These are phyloP conservation scores for Wallemia mellicola DNA, from an alignment of 1,284 basidiomycete genomes.

Conservation along the genomic window DNA sequence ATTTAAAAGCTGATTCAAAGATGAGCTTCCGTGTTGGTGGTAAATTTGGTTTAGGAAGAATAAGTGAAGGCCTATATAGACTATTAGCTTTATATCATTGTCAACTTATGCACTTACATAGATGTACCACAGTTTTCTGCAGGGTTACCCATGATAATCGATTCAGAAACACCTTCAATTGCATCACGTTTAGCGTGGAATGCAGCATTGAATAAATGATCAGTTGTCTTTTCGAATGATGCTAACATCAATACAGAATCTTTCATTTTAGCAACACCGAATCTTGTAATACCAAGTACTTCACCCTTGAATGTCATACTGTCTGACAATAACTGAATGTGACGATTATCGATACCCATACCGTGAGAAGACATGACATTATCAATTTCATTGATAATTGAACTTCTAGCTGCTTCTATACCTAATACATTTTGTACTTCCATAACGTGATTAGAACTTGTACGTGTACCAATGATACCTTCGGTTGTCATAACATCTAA, in stretches of 20 bases:
- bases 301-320: slow-evolving; percentile 34
- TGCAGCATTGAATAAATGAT: slow-evolving; percentile 59
- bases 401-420: slow-evolving; percentile 80
- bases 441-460: slow-evolving; percentile 90
- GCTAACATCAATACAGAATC: slow-evolving; percentile 98
- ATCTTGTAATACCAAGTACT: slow-evolving; percentile 90
- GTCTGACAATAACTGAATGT: slow-evolving; percentile 49
- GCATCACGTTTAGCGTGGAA: slow-evolving; percentile 83
- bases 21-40: neutral
- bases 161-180: slow-evolving; percentile 90
- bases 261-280: slow-evolving; percentile 99
- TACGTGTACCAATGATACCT: slow-evolving; percentile 71
- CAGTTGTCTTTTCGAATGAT: slow-evolving; percentile 82
- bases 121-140: slow-evolving; percentile 84
- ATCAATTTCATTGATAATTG: slow-evolving; percentile 92
- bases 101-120: slow-evolving; percentile 26
- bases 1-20: neutral
- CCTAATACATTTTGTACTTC: slow-evolving; percentile 81
- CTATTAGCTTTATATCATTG: neutral
- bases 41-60: neutral
- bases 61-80: neutral
- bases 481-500: slow-evolving; percentile 93
- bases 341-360: slow-evolving; percentile 94
- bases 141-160: slow-evolving; percentile 99
- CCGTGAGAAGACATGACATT: slow-evolving; percentile 92